Conservation (phyloP, 176 grass and related monocot species). For the Canna indica region DNA sequence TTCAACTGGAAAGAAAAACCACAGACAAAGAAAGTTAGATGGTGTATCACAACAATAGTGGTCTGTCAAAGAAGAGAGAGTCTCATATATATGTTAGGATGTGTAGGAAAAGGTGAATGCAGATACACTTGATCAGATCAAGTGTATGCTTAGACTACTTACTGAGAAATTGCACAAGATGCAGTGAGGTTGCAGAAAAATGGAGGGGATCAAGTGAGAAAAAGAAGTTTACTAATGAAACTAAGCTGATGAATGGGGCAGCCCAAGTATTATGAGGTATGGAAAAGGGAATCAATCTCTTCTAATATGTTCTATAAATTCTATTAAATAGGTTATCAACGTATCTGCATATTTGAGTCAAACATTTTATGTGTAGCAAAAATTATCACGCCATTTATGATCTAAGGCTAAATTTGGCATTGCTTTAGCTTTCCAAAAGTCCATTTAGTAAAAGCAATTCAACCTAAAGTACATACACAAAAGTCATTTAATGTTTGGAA, state of each 20-base stretch:
- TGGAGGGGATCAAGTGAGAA: not conserved
- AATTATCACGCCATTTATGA: too few species aligned
- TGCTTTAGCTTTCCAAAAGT: too few species aligned
- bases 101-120: not conserved
- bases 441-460: too few species aligned
- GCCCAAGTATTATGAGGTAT: not conserved
- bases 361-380: not conserved
- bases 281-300: not conserved
- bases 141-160: not conserved
- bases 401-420: too few species aligned
- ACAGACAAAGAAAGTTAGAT: too few species aligned
- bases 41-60: too few species aligned
- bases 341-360: not conserved
- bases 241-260: not conserved
- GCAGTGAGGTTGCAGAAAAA: not conserved
- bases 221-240: not conserved
- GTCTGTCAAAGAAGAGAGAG: not conserved
- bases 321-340: not conserved
- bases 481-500: too few species aligned
- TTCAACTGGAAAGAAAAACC: constrained; percentile 67
- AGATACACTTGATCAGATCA: not conserved
- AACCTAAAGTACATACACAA: too few species aligned
- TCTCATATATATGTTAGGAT: not conserved
- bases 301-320: not conserved
- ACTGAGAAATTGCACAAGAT: not conserved